These are phyloP conservation scores for Mycena rebaudengoi DNA, from an alignment of 768 basidiomycete genomes.

Conservation along the genomic window DNA sequence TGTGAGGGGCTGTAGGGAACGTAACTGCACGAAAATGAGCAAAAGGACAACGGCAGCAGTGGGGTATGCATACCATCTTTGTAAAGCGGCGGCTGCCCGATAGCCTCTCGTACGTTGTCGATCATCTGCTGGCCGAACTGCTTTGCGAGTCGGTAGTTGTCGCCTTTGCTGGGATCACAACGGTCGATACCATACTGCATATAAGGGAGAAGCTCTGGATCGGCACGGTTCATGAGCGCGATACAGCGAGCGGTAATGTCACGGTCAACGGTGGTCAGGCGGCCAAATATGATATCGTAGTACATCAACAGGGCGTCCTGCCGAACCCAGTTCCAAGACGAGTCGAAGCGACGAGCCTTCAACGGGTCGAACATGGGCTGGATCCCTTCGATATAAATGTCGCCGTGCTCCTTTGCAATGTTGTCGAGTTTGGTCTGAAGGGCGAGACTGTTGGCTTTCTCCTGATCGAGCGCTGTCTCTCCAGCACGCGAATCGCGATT, in stretches of 20 bases:
- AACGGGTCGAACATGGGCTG: slow-evolving; percentile 94
- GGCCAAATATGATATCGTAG: slow-evolving; percentile 98
- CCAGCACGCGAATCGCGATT: slow-evolving; percentile 93
- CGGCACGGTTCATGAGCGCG: slow-evolving; percentile 96
- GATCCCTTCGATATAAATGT: slow-evolving; percentile 92
- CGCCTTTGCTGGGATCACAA: slow-evolving; percentile 82
- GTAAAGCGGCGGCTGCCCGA: slow-evolving; percentile 88
- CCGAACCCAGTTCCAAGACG: slow-evolving; percentile 99
- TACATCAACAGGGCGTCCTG: slow-evolving; percentile 97
- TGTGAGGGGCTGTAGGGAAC: slow-evolving; percentile 97
- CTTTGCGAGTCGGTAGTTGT: slow-evolving; percentile 94
- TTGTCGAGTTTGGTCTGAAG: slow-evolving; percentile 90
- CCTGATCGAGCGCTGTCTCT: slow-evolving; percentile 87
- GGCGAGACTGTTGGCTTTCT: slow-evolving; percentile 74
- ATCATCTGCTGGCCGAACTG: slow-evolving; percentile 96
- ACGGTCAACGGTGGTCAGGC: slow-evolving; percentile 91
- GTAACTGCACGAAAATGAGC: slow-evolving; percentile 73
- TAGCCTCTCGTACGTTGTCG: slow-evolving; percentile 88
- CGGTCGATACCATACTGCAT: slow-evolving; percentile 96
- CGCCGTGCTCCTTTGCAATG: slow-evolving; percentile 92
- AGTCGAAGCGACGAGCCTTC: slow-evolving; percentile 98
- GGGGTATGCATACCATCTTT: slow-evolving; percentile 95
- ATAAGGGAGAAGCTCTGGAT: slow-evolving; percentile 88
- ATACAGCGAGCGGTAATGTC: slow-evolving; percentile 98
- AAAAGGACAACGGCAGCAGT: not conserved